These are phyloP conservation scores for Buddleja alternifolia DNA, from an alignment of 257 asterid genomes.

Conservation along the genomic window DNA sequence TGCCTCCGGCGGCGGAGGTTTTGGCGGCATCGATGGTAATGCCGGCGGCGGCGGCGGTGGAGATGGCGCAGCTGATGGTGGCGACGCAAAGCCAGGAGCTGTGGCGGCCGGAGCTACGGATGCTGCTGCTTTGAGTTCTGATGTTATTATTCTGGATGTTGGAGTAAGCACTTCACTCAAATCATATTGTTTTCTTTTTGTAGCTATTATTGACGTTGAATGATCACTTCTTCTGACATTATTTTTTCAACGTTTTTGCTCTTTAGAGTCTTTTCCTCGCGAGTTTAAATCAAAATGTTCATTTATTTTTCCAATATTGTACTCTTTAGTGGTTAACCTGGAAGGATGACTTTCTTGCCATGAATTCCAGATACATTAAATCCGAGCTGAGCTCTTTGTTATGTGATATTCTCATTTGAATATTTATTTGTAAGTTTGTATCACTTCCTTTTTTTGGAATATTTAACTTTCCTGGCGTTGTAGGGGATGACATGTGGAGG, in stretches of 20 bases:
- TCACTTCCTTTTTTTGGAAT: not conserved
- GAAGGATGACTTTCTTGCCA: not conserved
- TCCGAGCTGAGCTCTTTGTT: not conserved
- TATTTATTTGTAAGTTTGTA: not conserved
- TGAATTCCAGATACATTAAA: not conserved
- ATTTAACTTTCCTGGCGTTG: constrained; percentile 23
- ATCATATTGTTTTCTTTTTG: not conserved
- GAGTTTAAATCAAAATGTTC: no score
- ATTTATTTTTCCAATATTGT: not conserved
- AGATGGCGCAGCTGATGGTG: constrained; percentile 59
- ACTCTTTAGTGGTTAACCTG: not conserved
- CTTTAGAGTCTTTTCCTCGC: not conserved
- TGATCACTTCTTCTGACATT: not conserved
- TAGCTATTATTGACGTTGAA: not conserved
- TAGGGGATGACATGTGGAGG: constrained; percentile 86
- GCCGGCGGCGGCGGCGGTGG: constrained; percentile 67
- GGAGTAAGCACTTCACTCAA: constrained; percentile 53
- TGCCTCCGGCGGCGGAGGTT: constrained; percentile 77
- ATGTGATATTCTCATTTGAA: not conserved
- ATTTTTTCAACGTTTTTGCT: not conserved
- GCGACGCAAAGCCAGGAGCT: constrained; percentile 54
- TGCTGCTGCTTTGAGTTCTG: constrained; percentile 62
- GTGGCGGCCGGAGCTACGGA: constrained; percentile 61
- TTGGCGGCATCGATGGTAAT: constrained; percentile 58
- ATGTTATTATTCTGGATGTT: constrained; percentile 90